Conservation (phyloP, 345 rosid species). For the Eucalyptus globulus region DNA sequence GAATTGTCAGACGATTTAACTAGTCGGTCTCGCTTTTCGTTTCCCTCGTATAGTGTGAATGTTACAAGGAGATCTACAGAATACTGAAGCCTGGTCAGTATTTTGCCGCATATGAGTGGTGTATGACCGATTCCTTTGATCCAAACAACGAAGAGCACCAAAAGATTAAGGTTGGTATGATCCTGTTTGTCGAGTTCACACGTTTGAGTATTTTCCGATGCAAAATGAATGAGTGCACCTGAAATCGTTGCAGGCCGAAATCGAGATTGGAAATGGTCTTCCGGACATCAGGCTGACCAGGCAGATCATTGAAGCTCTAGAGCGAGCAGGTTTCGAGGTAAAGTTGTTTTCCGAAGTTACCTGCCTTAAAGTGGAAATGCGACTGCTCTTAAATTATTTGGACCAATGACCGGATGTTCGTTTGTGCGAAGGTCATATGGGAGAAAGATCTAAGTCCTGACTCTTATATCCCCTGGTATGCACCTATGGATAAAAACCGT, state of each 20-base stretch:
- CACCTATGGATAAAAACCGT: not conserved
- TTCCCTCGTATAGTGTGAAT: constrained; percentile 18
- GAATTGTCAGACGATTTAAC: not conserved
- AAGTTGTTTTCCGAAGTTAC: not conserved
- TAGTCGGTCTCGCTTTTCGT: not conserved
- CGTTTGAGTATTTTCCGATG: not conserved
- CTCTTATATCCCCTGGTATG: not conserved
- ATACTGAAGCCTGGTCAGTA: constrained; percentile 85
- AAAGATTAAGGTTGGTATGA: constrained; percentile 49
- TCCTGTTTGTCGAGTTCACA: not conserved
- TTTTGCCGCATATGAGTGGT: constrained; percentile 66
- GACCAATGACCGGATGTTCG: not conserved
- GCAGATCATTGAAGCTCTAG: not conserved
- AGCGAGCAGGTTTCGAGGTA: not conserved
- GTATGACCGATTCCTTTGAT: constrained; percentile 89
- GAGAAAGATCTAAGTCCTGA: not conserved
- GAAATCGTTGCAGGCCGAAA: not conserved
- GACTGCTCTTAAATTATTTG: not conserved
- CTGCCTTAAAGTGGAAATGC: not conserved
- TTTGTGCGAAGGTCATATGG: not conserved
- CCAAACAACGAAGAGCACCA: constrained; percentile 61
- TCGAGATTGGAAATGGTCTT: not conserved
- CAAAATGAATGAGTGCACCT: not conserved
- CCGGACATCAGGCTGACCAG: not conserved
- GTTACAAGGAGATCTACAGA: constrained; percentile 90